phyloP scores from a whole-genome alignment of 805 yeast species.

The Candida rishiriensis region DNA sequence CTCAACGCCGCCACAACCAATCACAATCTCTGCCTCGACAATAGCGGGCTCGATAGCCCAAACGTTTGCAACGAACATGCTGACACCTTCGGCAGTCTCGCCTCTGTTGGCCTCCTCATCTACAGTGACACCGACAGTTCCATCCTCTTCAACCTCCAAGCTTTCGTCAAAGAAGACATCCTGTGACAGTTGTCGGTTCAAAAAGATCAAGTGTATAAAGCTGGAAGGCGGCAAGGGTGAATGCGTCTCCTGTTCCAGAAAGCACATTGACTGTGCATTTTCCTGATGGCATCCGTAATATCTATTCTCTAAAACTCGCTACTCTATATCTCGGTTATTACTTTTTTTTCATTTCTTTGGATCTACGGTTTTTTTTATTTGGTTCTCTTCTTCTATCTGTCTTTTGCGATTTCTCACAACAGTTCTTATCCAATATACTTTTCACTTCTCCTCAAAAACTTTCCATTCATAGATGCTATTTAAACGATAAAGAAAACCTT shows the following conservation, averaged over 20 bases:
- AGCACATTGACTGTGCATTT: conserved; percentile 21
- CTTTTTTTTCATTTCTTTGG: no score
- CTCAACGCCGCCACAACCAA: neutral
- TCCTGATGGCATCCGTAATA: no score
- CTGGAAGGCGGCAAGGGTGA: conserved; percentile 17
- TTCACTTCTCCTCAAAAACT: no score
- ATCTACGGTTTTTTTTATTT: no score
- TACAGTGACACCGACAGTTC: conserved; percentile 1
- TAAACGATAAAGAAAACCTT: no score
- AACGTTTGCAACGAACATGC: neutral
- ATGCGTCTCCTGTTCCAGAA: conserved; percentile 29
- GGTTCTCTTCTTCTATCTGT: no score
- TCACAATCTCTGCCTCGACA: conserved; percentile 1
- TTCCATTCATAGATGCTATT: no score
- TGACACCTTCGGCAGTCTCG: neutral
- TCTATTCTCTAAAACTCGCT: no score
- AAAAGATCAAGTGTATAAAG: conserved; percentile 33
- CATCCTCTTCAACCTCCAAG: conserved; percentile 6
- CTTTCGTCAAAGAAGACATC: conserved; percentile 27
- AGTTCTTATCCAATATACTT: no score
- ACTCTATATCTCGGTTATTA: no score
- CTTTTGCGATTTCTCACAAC: no score
- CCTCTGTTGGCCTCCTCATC: neutral
- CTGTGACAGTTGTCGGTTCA: conserved; percentile 30
- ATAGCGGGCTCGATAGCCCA: neutral